Percentiles rank a stretch among this genome's conserved stretches.
Conservation (phyloP, 177 flowering plant genomes). For the Viscum album region DNA sequence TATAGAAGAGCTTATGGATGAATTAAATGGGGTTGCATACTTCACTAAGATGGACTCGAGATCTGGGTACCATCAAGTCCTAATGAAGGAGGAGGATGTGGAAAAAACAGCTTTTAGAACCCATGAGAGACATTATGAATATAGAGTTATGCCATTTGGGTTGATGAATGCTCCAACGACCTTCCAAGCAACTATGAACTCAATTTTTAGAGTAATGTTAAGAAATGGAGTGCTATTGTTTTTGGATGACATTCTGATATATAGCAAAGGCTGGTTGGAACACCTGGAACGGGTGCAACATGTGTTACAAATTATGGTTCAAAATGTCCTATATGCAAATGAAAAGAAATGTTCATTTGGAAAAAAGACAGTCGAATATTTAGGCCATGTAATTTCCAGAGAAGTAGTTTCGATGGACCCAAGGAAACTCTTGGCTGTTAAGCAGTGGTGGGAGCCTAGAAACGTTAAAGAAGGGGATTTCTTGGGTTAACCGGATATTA, state of each 20-base stretch:
- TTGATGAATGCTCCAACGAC: not conserved
- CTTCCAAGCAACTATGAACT: not conserved
- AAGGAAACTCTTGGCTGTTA: not conserved
- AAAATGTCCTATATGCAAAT: not conserved
- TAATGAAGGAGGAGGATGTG: not conserved
- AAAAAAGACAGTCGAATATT: no score
- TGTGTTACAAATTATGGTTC: not conserved
- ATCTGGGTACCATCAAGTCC: not conserved
- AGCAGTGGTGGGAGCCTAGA: not conserved
- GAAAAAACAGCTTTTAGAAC: not conserved
- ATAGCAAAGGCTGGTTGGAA: not conserved
- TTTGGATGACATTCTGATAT: not conserved
- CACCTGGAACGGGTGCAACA: not conserved
- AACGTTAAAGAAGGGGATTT: no score
- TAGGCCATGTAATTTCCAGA: not conserved
- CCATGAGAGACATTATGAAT: not conserved
- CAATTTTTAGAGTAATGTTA: not conserved
- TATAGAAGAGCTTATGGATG: not conserved
- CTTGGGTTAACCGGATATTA: not conserved
- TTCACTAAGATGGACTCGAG: not conserved
- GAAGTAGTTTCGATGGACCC: not conserved
- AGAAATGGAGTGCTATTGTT: not conserved
- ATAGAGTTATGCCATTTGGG: not conserved
- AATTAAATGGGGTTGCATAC: not conserved
- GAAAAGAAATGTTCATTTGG: no score